These are phyloP conservation scores for Tolypocladium tropicale DNA, from an alignment of 2,329 filamentous ascomycete genomes.

Conservation along the genomic window DNA sequence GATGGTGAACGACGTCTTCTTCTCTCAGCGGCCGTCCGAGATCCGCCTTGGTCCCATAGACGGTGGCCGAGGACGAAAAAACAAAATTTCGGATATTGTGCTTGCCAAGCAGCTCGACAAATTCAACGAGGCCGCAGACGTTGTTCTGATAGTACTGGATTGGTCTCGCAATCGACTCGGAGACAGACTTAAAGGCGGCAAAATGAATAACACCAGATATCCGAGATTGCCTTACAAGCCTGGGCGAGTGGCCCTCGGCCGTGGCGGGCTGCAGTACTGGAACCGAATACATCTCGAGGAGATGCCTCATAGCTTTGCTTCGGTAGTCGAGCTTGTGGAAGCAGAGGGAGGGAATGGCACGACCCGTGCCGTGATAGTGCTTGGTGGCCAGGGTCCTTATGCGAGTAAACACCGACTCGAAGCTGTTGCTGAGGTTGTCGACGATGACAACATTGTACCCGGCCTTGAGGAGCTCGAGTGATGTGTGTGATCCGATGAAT, in stretches of 20 bases:
- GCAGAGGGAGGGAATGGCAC: slow-evolving; percentile 15
- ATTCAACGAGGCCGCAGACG: slow-evolving; percentile 50
- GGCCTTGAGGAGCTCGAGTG: slow-evolving; percentile 40
- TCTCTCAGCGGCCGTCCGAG: slow-evolving; percentile 41
- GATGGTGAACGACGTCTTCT: slow-evolving; percentile 37
- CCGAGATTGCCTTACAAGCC: slow-evolving; percentile 24
- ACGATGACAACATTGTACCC: slow-evolving; percentile 42
- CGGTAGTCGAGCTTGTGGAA: slow-evolving; percentile 29
- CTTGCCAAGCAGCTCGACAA: slow-evolving; percentile 45
- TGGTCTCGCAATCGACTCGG: slow-evolving; percentile 49
- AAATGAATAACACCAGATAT: slow-evolving; percentile 59
- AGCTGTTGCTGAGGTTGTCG: slow-evolving; percentile 35
- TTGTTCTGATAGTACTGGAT: slow-evolving; percentile 60
- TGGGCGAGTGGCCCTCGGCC: neutral
- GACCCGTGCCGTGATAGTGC: slow-evolving; percentile 13
- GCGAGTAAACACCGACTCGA: slow-evolving; percentile 13
- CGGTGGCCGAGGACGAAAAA: slow-evolving; percentile 58
- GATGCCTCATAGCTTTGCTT: slow-evolving; percentile 23
- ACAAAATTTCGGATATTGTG: slow-evolving; percentile 56
- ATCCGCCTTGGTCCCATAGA: slow-evolving; percentile 48
- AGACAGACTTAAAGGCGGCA: slow-evolving; percentile 56
- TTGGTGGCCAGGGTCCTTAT: slow-evolving; percentile 12
- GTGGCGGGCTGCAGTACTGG: slow-evolving; percentile 4
- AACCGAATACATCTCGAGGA: slow-evolving; percentile 23
- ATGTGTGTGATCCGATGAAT: slow-evolving; percentile 46